Percentiles rank a stretch among this genome's conserved stretches.
These are phyloP conservation scores for Pogostemon cablin DNA, from an alignment of 257 asterid species.

Conservation along the genomic window DNA sequence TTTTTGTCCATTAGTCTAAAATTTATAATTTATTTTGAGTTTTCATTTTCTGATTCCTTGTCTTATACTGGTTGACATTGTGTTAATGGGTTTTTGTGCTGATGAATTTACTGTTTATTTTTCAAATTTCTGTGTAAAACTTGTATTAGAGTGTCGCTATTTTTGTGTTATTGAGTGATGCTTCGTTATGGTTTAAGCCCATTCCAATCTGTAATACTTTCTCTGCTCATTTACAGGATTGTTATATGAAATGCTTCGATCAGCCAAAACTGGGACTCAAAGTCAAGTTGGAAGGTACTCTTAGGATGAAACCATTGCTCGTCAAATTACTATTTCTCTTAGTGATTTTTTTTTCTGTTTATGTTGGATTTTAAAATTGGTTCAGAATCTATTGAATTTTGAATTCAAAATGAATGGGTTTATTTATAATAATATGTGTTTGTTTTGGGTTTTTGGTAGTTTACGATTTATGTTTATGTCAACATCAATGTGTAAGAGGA, in stretches of 20 bases:
- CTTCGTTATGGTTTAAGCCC: constrained; percentile 6
- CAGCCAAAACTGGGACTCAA: constrained; percentile 89
- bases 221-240: constrained; percentile 60
- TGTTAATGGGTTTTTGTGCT: constrained; percentile 22
- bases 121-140: constrained; percentile 17
- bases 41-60: constrained; percentile 13
- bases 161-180: neutral
- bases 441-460: no score
- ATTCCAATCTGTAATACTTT: constrained; percentile 23
- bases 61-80: neutral
- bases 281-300: constrained; percentile 89
- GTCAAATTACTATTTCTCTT: neutral
- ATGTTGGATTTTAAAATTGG: no score
- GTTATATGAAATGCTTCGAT: constrained; percentile 91
- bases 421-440: no score
- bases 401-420: no score
- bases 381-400: no score
- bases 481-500: no score
- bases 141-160: constrained; percentile 13
- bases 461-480: no score
- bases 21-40: constrained; percentile 2
- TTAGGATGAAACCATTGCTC: constrained; percentile 11
- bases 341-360: no score
- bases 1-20: constrained; percentile 15
- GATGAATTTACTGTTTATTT: constrained; percentile 14